phyloP scores from a whole-genome alignment of 208 protist species.

The Lotmaria passim region DNA sequence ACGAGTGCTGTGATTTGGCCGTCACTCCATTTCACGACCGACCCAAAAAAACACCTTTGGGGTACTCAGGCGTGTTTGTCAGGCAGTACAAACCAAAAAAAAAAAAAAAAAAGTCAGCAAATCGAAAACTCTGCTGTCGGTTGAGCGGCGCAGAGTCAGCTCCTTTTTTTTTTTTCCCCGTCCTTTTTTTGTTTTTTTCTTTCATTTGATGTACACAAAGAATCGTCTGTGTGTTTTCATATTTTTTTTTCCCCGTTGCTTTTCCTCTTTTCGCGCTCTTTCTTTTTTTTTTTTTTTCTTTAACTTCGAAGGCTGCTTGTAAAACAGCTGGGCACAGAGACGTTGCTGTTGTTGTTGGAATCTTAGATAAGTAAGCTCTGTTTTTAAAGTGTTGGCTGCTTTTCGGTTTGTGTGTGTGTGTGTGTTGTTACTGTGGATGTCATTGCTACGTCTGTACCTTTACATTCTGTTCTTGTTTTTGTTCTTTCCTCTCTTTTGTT shows the following conservation, averaged over 20 bases:
- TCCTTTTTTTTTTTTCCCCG: background rate
- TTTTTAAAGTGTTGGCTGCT: background rate
- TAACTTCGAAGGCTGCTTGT: no score
- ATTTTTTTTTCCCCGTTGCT: background rate
- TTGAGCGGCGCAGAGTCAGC: no score
- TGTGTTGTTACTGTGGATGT: background rate
- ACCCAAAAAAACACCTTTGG: no score
- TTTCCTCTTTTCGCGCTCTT: slow-evolving; percentile 14
- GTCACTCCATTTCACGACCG: no score
- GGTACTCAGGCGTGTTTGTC: background rate
- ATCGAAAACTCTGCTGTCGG: no score
- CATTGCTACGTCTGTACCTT: no score
- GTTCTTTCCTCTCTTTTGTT: slow-evolving; percentile 5
- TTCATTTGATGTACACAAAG: slow-evolving; percentile 2
- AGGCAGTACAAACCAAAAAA: background rate
- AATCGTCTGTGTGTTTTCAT: background rate
- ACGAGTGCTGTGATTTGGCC: no score
- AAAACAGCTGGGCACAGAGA: no score
- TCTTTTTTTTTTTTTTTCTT: slow-evolving; percentile 11
- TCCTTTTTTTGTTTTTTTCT: background rate
- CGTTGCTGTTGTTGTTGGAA: slow-evolving; percentile 11
- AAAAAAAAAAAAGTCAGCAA: background rate
- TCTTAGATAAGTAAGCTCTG: no score
- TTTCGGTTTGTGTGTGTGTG: background rate
- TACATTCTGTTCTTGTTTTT: slow-evolving; percentile 8